Percentiles rank a stretch among this genome's conserved stretches.
Evolutionary conservation across 179 eudicot species (phyloP).

Genomic region (Actinidia arguta): DNA sequence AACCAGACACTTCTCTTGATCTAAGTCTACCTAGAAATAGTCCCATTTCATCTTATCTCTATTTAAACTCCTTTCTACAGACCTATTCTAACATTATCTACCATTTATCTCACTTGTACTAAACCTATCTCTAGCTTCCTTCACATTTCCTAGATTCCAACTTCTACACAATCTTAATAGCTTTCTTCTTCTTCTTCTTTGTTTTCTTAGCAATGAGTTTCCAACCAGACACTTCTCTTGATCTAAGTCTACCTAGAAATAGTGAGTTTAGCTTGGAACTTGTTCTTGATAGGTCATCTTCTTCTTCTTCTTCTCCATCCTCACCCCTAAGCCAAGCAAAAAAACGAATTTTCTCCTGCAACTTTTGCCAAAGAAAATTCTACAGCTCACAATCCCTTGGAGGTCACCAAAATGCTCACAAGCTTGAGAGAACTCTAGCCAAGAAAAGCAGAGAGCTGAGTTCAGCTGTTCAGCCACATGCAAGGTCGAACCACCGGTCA

Average conservation of each 20-base stretch:
- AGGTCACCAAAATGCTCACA: slow-evolving; percentile 78
- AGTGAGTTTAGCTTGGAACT: slow-evolving; percentile 37
- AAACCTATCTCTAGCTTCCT: background rate
- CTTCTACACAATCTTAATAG: background rate
- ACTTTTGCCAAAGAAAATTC: slow-evolving; percentile 61
- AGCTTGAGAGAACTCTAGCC: slow-evolving; percentile 62
- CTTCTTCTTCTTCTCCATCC: slow-evolving; percentile 26
- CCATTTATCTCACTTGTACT: background rate
- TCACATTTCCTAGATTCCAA: background rate
- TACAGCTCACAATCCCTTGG: slow-evolving; percentile 70
- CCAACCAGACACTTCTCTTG: slow-evolving; percentile 27
- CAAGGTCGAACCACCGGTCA: slow-evolving; percentile 19
- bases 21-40: slow-evolving; percentile 25
- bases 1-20: slow-evolving; percentile 28
- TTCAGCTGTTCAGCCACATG: slow-evolving; percentile 26
- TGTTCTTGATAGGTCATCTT: slow-evolving; percentile 31
- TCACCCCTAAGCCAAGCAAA: slow-evolving; percentile 33
- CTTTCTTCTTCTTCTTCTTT: background rate
- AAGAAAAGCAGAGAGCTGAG: slow-evolving; percentile 54
- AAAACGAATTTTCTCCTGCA: slow-evolving; percentile 53
- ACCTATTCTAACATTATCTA: slow-evolving; percentile 14
- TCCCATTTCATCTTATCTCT: too few species aligned
- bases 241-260: slow-evolving; percentile 26
- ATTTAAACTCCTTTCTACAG: background rate
- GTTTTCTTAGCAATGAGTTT: slow-evolving; percentile 25